Evolutionary conservation across 2,329 filamentous ascomycete genomes (phyloP), one percentile per base, ranked within the genome.

Genomic region (Colletotrichum karsti): DNA sequence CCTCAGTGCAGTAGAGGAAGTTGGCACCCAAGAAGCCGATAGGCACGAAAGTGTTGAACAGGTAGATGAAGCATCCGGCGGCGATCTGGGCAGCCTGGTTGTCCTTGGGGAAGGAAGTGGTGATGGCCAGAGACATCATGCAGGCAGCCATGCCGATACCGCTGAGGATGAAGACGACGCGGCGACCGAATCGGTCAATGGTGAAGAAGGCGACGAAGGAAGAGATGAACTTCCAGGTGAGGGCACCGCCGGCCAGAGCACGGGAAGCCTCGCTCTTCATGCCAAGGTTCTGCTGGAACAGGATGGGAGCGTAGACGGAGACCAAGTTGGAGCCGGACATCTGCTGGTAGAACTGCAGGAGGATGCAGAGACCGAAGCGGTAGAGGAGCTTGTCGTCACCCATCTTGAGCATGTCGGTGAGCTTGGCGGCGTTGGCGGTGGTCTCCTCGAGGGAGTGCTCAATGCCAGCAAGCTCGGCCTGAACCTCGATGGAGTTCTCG

Each of bases 11-110:
- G 76, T 90, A 90, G 20, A 90, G 78, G 77, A 89, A 90, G 71
- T 88, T 89, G 33, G 86, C 83, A 1, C 88, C 87, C 0, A 88
- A 80, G 77, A 88, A 89, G 0, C 87, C 88, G 63, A 89, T 85
- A 0, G 85, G 86, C 48, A 88, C 85, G 76, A 90, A 89, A 71
- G 85, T 87, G 76, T 89, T 87, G 79, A 87, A 90, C 51, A 88
- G 75, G 75, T 87, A 90, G 54, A 90, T 82, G 75, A 88, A 88
- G 69, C 86, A 81, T 1, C 84, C 85, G 0, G 85, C 85, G 0
- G 81, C 83, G 44, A 88, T 83, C 67, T 85, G 81, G 2, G 87
- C 82, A 2, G 78, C 67, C 3, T 78, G 78, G 75, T 86, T 85
- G 13, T 76, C 74, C 33, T 75, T 78, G 12, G 82, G 80, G 72